Base-by-base conservation (phyloP, 164 flowering plant species). In the Stephania yunnanensis region DNA sequence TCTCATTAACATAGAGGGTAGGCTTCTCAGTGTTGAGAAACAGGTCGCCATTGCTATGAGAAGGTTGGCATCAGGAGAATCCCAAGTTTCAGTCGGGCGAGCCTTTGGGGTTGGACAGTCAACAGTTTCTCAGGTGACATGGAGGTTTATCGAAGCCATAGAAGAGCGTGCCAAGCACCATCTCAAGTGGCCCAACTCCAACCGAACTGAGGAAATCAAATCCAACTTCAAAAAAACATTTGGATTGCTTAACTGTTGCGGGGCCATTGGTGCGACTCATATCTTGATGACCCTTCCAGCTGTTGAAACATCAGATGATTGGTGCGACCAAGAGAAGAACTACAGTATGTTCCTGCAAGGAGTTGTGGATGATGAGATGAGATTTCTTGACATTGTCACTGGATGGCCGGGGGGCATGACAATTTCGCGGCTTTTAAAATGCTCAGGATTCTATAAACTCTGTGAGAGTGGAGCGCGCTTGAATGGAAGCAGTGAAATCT, bases 61-160 rank as follows among this genome's bases (percentile, higher is more conserved):
- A 82, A 88, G 97, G 78, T 83, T 95, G 77, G 99, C 99, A 72
- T 95, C 99, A 7, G 99, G 99, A 4, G 97, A 95, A 64, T 95
- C 99, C 72, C 99, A 95, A 79, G 97, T 95, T 53, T 91, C 94
- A 0, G 97, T 93, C 31, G 99, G 97, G 8, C 87, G 88, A 71
- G 83, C 97, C 31, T 95, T 95, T 81, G 97, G 99, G 31, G 97
- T 95, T 42, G 99, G 99, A 44, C 99, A 95, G 80, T 95, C 99
- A 19, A 95, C 99, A 6, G 97, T 95, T 10, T 95, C 97, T 74
- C 99, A 95, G 76, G 97, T 93, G 77, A 95, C 99, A 25, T 95
- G 97, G 97, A 83, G 99, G 77, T 95, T 95, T 80, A 89, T 95
- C 1, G 97, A 95, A 82, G 90, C 99, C 48, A 76, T 93, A 78